Evolutionary conservation across 1,139 yeast genomes (phyloP).

Genomic region (Hanseniaspora uvarum): DNA sequence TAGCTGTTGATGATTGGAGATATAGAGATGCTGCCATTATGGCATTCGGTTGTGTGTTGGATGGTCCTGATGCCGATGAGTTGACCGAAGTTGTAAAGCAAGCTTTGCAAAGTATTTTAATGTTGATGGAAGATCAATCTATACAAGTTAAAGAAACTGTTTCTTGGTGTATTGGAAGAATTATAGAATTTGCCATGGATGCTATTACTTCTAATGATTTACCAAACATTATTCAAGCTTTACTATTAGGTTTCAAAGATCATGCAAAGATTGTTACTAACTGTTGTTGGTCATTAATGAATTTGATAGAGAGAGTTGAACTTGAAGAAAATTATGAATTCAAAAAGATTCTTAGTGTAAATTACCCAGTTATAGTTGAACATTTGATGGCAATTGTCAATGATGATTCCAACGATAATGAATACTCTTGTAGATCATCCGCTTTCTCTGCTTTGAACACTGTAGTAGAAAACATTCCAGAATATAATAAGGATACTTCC

Average conservation of each 20-base stretch:
- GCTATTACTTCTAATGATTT: constrained; percentile 59
- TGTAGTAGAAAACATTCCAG: constrained; percentile 64
- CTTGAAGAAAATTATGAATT: background rate
- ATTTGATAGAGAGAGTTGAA: constrained; percentile 34
- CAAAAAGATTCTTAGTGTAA: constrained; percentile 5
- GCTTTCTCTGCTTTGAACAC: constrained; percentile 89
- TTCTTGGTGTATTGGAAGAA: constrained; percentile 96
- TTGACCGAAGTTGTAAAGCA: constrained; percentile 59
- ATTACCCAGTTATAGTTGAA: constrained; percentile 39
- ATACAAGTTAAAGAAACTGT: constrained; percentile 92
- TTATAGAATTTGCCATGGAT: constrained; percentile 75
- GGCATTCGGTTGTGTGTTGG: constrained; percentile 96
- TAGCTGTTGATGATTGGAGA: constrained; percentile 61
- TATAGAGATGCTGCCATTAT: constrained; percentile 93
- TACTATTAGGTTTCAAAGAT: constrained; percentile 68
- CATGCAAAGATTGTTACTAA: constrained; percentile 89
- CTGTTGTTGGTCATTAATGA: constrained; percentile 95
- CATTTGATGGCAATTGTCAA: constrained; percentile 54
- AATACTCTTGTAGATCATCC: constrained; percentile 80
- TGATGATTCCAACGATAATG: constrained; percentile 63
- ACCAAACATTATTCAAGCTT: constrained; percentile 60
- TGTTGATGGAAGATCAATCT: constrained; percentile 59
- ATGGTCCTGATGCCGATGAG: constrained; percentile 79
- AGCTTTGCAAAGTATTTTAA: constrained; percentile 70
- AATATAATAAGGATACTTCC: constrained; percentile 58